phyloP scores from a whole-genome alignment of 2,329 filamentous ascomycete species.

The Botrytis paeoniae region DNA sequence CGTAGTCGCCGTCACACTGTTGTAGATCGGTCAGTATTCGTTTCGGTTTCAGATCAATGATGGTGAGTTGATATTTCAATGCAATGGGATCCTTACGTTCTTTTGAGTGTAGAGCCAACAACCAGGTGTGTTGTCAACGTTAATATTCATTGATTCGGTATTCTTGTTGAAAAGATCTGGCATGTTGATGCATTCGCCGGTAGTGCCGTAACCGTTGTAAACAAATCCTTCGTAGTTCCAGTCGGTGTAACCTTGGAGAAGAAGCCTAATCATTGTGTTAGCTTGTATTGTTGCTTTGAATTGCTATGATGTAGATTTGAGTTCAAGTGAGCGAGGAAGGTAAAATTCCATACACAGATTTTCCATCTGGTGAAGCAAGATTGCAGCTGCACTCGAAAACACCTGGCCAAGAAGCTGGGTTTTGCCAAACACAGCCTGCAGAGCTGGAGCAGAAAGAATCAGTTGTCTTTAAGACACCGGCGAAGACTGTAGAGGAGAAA shows the following conservation, averaged over 20 bases:
- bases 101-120: constrained; percentile 15
- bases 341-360: background rate
- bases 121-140: background rate
- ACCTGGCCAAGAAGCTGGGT: background rate
- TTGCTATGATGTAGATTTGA: background rate
- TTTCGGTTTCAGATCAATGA: too few species aligned
- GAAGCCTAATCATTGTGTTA: background rate
- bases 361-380: background rate
- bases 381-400: constrained; percentile 15
- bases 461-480: background rate
- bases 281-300: background rate
- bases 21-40: background rate
- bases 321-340: background rate
- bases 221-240: background rate
- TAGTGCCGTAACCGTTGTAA: background rate
- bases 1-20: background rate
- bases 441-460: background rate
- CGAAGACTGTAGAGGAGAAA: constrained; percentile 3
- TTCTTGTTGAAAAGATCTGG: background rate
- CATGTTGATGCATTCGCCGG: background rate
- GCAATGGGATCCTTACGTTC: too few species aligned
- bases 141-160: constrained; percentile 10
- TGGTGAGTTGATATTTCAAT: too few species aligned
- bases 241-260: constrained; percentile 1
- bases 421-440: constrained; percentile 5